Percentiles rank a stretch among this genome's conserved stretches.
Conservation (phyloP, 208 protist species). For the Acanthamoeba healyi region DNA sequence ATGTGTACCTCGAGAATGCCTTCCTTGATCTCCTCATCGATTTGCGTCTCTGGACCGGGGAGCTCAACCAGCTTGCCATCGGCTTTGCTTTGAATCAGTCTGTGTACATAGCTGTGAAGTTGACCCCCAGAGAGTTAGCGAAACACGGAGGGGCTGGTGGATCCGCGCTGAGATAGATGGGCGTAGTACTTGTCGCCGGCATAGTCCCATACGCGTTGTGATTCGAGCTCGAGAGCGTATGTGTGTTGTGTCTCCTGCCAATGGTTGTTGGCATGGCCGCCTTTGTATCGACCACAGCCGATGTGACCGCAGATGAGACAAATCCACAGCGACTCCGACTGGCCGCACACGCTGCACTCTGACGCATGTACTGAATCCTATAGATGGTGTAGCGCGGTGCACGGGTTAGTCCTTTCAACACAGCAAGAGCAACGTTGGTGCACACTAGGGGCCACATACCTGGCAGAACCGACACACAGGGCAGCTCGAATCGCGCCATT, state of each 20-base stretch:
- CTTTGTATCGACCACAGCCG: conserved; percentile 85
- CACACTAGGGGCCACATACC: neutral
- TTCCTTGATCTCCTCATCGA: conserved; percentile 52
- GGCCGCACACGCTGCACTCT: conserved; percentile 84
- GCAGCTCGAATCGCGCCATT: conserved; percentile 87
- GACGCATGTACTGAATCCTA: conserved; percentile 71
- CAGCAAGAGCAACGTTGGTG: too few species aligned
- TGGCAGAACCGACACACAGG: conserved; percentile 91
- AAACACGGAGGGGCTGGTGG: neutral
- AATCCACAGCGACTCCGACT: conserved; percentile 90
- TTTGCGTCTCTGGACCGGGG: conserved; percentile 41
- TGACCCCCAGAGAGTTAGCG: neutral
- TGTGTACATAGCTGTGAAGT: conserved; percentile 87
- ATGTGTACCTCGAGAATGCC: conserved; percentile 41
- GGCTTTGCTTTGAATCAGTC: conserved; percentile 89
- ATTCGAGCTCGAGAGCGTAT: conserved; percentile 91
- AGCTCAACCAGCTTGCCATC: conserved; percentile 92
- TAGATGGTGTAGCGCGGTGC: neutral
- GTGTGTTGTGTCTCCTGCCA: conserved; percentile 88
- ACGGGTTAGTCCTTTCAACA: neutral
- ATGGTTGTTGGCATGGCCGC: conserved; percentile 89
- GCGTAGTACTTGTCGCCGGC: conserved; percentile 88
- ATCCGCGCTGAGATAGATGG: neutral
- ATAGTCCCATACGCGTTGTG: conserved; percentile 93
- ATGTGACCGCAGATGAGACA: conserved; percentile 92